Conservation (phyloP, 495 filamentous ascomycete species). For the Xylaria telfairii region DNA sequence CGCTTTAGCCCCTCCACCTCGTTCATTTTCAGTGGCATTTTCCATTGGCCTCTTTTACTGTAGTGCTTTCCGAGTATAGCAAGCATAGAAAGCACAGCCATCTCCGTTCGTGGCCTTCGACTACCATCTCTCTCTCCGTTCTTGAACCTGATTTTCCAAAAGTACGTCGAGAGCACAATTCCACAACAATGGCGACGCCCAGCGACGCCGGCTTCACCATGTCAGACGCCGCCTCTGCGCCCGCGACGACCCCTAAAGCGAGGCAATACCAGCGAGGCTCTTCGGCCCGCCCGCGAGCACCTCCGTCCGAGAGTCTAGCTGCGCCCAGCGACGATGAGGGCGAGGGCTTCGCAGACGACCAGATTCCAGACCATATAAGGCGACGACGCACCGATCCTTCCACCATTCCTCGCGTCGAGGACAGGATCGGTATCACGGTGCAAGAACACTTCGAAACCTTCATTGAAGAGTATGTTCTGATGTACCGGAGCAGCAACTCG, state of each 20-base stretch:
- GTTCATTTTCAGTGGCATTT: conserved; percentile 8
- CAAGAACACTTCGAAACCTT: conserved; percentile 87
- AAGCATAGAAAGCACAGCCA: conserved; percentile 4
- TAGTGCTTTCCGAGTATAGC: background rate
- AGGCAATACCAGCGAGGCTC: conserved; percentile 53
- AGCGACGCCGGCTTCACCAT: conserved; percentile 53
- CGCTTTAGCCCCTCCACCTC: conserved; percentile 24
- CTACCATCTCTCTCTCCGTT: background rate
- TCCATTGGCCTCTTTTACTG: conserved; percentile 23
- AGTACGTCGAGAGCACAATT: conserved; percentile 17
- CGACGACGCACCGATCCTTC: conserved; percentile 63
- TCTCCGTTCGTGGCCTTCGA: background rate
- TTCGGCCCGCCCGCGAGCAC: conserved; percentile 64
- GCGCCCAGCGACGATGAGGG: conserved; percentile 68
- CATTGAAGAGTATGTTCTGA: conserved; percentile 71
- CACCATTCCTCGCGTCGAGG: conserved; percentile 80
- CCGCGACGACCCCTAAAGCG: conserved; percentile 42
- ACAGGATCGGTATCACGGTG: conserved; percentile 83
- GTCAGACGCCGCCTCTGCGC: conserved; percentile 48
- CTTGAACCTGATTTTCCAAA: background rate
- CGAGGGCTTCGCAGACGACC: conserved; percentile 64
- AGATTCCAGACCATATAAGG: conserved; percentile 59
- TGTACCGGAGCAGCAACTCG: background rate
- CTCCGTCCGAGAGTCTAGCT: conserved; percentile 70
- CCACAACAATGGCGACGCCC: conserved; percentile 43